Evolutionary conservation across 2,329 filamentous ascomycete species (phyloP), one percentile per base, ranked within the genome.

Genomic region (Fusarium sororula): DNA sequence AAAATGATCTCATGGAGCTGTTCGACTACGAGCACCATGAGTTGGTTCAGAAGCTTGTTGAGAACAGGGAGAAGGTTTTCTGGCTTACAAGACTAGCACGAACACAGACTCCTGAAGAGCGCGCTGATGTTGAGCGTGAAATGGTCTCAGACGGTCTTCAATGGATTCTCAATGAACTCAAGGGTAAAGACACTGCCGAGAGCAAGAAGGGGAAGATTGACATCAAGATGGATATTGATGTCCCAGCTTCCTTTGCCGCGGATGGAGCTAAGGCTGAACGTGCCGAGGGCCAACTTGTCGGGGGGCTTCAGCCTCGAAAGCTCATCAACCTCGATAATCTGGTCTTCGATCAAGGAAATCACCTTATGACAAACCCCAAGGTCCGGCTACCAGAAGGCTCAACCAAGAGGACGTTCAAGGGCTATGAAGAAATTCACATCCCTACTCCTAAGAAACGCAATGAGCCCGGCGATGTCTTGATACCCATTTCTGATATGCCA

Each of bases 331-430:
- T 99, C 58, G 96, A 99, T 66, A 98, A 98, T 78, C 90, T 99
- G 39, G 90, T 98, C 44, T 99, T 99, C 80, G 96, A 98, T 77
- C 96, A 98, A 83, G 96, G 96, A 60, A 99, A 98, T 79, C 96
- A 99, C 85, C 88, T 99, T 48, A 99, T 98, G 96, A 98, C 96
- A n/a, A 99, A 99, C 78, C 93, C 95, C 12, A 98, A 95, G 80
- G 96, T 99, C 53, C 93, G 93, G 72, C 88, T 99, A 26, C 96
- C 96, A 0, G 94, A 98, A 81, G 96, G 96, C 17, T 98, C 96
- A 5, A 98, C 94, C 1, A 98, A 98, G 83, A 90, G 95, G 54
- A 94, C 94, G 0, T 98, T 98, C 85, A 99, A 99, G 83, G 96
- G 96, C 39, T 99, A 98, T 77, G 96, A 99, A 83, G 96, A 99